Evolutionary conservation across 2,329 filamentous ascomycete species (phyloP).

Genomic region (Epichloe hybrida): DNA sequence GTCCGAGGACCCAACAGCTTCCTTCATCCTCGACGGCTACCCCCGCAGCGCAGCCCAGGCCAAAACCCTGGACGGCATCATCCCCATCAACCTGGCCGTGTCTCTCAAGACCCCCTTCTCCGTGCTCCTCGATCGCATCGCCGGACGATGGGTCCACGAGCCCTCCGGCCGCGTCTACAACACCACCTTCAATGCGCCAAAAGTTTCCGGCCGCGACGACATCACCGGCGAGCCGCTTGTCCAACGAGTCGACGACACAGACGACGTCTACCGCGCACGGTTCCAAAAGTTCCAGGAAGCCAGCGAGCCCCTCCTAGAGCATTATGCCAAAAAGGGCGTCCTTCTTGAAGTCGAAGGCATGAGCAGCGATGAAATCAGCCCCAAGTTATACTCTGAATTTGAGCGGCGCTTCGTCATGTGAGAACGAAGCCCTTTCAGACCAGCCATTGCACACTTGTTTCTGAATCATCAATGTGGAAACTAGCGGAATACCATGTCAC

Average conservation of each 20-base stretch:
- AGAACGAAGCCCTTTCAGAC: neutral
- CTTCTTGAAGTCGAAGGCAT: conserved; percentile 78
- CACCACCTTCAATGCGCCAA: conserved; percentile 79
- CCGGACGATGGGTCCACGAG: conserved; percentile 85
- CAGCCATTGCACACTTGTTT: too few species aligned
- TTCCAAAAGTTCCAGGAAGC: conserved; percentile 78
- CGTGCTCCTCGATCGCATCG: conserved; percentile 80
- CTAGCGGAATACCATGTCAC: neutral
- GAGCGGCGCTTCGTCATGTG: conserved; percentile 51
- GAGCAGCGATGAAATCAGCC: conserved; percentile 88
- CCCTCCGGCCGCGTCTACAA: conserved; percentile 91
- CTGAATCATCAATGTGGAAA: too few species aligned
- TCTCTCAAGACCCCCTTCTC: conserved; percentile 73
- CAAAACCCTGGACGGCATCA: conserved; percentile 57
- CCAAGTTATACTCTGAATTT: conserved; percentile 76
- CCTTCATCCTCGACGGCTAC: conserved; percentile 93
- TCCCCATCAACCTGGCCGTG: conserved; percentile 92
- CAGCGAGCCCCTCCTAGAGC: conserved; percentile 70
- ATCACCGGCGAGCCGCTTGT: conserved; percentile 77
- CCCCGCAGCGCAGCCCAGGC: conserved; percentile 80
- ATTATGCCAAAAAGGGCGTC: conserved; percentile 78
- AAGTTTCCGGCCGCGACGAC: conserved; percentile 70
- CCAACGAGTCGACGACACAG: conserved; percentile 73
- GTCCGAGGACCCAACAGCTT: conserved; percentile 62
- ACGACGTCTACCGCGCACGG: conserved; percentile 71